A percentile compares a stretch with the other conserved stretches of the same genome.
These are phyloP conservation scores for Colletotrichum melonis DNA, from an alignment of 2,329 filamentous ascomycete genomes.

Conservation along the genomic window DNA sequence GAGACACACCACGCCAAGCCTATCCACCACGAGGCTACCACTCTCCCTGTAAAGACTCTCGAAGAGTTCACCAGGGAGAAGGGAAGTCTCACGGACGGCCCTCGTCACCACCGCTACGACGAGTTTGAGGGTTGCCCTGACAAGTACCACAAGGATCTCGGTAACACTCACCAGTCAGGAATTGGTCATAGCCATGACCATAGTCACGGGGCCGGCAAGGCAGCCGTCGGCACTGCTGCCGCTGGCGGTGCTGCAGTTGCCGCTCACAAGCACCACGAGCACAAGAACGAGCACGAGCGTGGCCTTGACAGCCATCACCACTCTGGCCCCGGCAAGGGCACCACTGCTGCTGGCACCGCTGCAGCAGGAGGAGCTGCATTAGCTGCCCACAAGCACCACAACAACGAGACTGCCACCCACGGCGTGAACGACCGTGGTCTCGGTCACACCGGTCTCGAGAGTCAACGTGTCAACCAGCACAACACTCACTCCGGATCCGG, in stretches of 20 bases:
- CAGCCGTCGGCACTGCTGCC: neutral
- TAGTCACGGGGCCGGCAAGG: neutral
- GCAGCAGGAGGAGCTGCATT: neutral
- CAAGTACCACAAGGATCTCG: conserved; percentile 46
- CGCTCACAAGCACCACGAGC: neutral
- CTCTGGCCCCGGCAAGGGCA: neutral
- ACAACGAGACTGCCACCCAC: neutral
- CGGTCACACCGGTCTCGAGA: neutral
- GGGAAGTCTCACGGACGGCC: conserved; percentile 60
- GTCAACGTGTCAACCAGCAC: neutral
- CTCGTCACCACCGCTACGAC: conserved; percentile 36
- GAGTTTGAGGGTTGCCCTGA: conserved; percentile 69
- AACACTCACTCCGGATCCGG: neutral
- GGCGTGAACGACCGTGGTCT: neutral
- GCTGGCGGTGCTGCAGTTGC: conserved; percentile 2
- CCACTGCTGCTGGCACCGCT: conserved; percentile 1
- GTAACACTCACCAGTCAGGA: conserved; percentile 20
- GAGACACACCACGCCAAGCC: conserved; percentile 77
- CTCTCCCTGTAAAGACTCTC: conserved; percentile 73
- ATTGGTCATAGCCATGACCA: neutral
- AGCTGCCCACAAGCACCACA: conserved; percentile 9
- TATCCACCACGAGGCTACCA: conserved; percentile 73
- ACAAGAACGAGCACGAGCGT: neutral
- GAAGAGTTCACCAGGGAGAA: conserved; percentile 68
- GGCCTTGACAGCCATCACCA: neutral